These are phyloP conservation scores for Xylaria sp. DNA, from an alignment of 2,329 filamentous ascomycete genomes.

Conservation along the genomic window DNA sequence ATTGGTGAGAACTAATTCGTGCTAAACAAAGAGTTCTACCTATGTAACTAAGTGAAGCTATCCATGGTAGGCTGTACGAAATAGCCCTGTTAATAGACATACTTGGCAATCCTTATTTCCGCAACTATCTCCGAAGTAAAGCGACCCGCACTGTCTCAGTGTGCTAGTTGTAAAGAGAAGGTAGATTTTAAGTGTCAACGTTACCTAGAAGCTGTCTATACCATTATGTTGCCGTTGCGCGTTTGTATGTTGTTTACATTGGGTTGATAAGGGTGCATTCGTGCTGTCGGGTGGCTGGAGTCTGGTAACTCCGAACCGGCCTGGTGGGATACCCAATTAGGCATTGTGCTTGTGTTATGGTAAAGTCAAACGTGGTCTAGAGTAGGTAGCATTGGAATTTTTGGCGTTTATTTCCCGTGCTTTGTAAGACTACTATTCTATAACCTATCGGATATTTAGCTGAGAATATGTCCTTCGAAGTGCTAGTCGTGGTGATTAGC, in stretches of 20 bases:
- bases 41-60: constrained; percentile 1
- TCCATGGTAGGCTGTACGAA: not conserved
- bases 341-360: not conserved
- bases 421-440: not conserved
- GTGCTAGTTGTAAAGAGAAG: not conserved
- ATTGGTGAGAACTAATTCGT: not conserved
- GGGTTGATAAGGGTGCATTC: not conserved
- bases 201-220: not conserved
- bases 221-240: not conserved
- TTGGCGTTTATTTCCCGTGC: not conserved
- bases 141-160: not conserved
- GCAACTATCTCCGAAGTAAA: not conserved
- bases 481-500: not conserved
- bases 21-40: not conserved
- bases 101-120: not conserved
- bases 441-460: not conserved
- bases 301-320: constrained; percentile 17
- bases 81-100: not conserved
- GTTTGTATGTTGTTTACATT: not conserved
- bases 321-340: not conserved
- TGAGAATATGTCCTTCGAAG: not conserved
- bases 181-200: not conserved
- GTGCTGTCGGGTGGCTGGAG: constrained; percentile 4
- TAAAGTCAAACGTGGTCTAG: not conserved
- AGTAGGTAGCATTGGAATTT: not conserved